Conservation (phyloP, 2,329 filamentous ascomycete genomes). For the Scedosporium apiospermum region DNA sequence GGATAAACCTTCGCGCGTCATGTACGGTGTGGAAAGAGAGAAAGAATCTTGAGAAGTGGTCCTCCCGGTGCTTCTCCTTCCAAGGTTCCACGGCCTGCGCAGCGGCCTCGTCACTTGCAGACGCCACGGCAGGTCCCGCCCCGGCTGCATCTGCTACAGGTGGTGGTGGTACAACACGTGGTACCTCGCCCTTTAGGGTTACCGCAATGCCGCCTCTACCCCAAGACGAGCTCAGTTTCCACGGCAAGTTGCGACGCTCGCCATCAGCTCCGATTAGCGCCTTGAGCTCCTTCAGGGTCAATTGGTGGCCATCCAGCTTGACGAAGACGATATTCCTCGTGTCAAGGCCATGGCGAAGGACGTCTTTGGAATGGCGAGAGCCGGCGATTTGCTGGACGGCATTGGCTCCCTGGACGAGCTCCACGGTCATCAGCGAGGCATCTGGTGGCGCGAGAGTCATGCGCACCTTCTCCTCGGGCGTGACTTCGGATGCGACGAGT, state of each 20-base stretch:
- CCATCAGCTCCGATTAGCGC: conserved; percentile 32
- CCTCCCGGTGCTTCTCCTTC: background rate
- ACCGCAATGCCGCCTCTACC: conserved; percentile 8
- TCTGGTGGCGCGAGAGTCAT: conserved; percentile 9
- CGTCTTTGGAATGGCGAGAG: conserved; percentile 1
- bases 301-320: conserved; percentile 21
- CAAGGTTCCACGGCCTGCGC: background rate
- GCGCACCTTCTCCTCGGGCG: conserved; percentile 9
- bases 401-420: conserved; percentile 8
- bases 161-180: background rate
- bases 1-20: conserved; percentile 24
- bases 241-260: conserved; percentile 19
- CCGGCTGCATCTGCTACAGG: background rate
- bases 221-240: conserved; percentile 12
- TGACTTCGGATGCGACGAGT: conserved; percentile 12
- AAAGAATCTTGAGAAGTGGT: conserved; percentile 5
- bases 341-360: conserved; percentile 9
- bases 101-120: background rate
- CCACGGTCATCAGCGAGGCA: conserved; percentile 8
- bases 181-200: conserved; percentile 3
- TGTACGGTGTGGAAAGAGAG: conserved; percentile 3
- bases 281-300: conserved; percentile 19
- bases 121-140: background rate
- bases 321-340: conserved; percentile 18
- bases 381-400: conserved; percentile 8